Evolutionary conservation across 345 rosid genomes (phyloP).

Genomic region (Hibiscus mutabilis): DNA sequence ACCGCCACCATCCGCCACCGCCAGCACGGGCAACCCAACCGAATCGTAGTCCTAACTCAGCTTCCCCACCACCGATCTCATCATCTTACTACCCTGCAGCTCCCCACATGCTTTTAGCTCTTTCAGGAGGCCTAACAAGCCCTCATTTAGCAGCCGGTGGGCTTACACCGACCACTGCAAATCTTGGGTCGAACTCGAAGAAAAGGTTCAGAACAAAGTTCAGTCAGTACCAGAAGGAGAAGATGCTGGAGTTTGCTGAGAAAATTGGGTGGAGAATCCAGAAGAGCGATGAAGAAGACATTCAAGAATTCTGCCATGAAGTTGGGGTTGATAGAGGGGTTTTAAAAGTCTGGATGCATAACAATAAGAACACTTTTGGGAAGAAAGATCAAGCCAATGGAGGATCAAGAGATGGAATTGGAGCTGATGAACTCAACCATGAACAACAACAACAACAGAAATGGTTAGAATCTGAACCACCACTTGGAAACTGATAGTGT

Average conservation of each 20-base stretch:
- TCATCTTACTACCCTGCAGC: constrained; percentile 69
- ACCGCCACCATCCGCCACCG: constrained; percentile 64
- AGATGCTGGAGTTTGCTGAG: constrained; percentile 69
- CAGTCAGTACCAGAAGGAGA: constrained; percentile 59
- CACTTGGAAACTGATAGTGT: constrained; percentile 23
- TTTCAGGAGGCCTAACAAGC: constrained; percentile 36
- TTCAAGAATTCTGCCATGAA: constrained; percentile 57
- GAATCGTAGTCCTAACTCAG: constrained; percentile 50
- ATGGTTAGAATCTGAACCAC: constrained; percentile 23
- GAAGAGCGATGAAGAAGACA: constrained; percentile 59
- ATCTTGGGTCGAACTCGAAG: constrained; percentile 23
- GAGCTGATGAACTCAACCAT: background rate
- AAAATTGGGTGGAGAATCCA: constrained; percentile 83
- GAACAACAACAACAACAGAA: constrained; percentile 11
- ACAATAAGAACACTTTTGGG: constrained; percentile 66
- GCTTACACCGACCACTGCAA: constrained; percentile 1
- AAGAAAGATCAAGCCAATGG: constrained; percentile 23
- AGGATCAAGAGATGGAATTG: background rate
- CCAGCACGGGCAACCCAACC: constrained; percentile 32
- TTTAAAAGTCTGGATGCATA: constrained; percentile 96
- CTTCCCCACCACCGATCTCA: constrained; percentile 83
- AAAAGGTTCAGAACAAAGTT: constrained; percentile 66
- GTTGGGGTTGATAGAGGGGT: constrained; percentile 63
- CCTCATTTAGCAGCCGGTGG: constrained; percentile 7
- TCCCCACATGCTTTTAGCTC: constrained; percentile 68